Conservation (phyloP, 176 grass and related monocot genomes). For the Bothriochloa decipiens region DNA sequence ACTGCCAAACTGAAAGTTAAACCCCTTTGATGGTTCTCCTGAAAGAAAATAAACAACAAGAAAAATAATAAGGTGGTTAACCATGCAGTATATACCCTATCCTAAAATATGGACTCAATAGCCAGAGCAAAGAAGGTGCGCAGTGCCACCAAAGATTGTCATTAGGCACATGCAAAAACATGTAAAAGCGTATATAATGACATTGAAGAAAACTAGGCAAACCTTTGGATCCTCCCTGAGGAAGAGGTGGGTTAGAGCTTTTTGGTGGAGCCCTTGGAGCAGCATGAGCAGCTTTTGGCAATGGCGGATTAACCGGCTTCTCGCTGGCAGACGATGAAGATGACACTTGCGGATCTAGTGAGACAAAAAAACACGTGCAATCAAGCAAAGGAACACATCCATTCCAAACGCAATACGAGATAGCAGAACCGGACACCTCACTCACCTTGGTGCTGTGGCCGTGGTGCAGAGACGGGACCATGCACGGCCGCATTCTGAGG, state of each 20-base stretch:
- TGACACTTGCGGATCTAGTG: slow-evolving; percentile 29
- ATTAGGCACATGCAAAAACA: background rate
- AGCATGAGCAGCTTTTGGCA: slow-evolving; percentile 53
- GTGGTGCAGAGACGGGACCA: slow-evolving; percentile 8
- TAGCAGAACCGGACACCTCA: background rate
- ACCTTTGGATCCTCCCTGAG: slow-evolving; percentile 47
- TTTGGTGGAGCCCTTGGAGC: slow-evolving; percentile 54
- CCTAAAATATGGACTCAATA: background rate
- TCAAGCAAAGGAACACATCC: slow-evolving; percentile 5
- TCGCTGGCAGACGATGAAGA: slow-evolving; percentile 4
- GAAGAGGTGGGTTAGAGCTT: slow-evolving; percentile 41
- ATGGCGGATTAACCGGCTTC: slow-evolving; percentile 46
- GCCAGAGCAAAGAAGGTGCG: background rate
- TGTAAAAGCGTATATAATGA: background rate
- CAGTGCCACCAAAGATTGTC: background rate
- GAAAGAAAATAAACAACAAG: slow-evolving; percentile 38
- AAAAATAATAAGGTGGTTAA: slow-evolving; percentile 18
- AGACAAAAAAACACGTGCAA: slow-evolving; percentile 3
- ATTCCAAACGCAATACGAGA: background rate
- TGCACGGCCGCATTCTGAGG: slow-evolving; percentile 57
- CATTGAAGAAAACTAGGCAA: background rate
- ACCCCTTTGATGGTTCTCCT: slow-evolving; percentile 63
- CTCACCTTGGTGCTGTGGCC: slow-evolving; percentile 51
- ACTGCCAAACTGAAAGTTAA: slow-evolving; percentile 86
- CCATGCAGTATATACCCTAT: slow-evolving; percentile 9